Evolutionary conservation across 2,329 filamentous ascomycete genomes (phyloP).

Genomic region (Rosellinia necatrix): DNA sequence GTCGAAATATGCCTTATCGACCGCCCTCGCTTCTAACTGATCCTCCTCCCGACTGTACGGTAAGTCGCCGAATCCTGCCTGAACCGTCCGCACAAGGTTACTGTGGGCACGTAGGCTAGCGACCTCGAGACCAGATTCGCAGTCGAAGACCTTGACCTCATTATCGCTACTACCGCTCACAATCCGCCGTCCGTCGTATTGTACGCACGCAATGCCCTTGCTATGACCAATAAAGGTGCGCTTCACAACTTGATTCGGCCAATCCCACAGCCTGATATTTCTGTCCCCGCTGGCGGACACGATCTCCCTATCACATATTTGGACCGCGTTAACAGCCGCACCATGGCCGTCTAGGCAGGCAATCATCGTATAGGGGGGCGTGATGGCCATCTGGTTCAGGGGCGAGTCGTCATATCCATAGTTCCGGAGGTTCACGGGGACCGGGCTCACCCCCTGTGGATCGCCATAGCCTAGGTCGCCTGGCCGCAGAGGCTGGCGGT

Average conservation of each 20-base stretch:
- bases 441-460: conserved; percentile 52
- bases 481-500: conserved; percentile 68
- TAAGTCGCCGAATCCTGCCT: conserved; percentile 90
- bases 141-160: conserved; percentile 93
- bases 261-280: conserved; percentile 92
- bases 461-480: conserved; percentile 62
- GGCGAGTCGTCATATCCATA: conserved; percentile 57
- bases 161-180: conserved; percentile 97
- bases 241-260: conserved; percentile 75
- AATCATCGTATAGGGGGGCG: conserved; percentile 74
- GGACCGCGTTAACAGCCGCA: conserved; percentile 94
- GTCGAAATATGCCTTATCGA: conserved; percentile 75
- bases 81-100: conserved; percentile 88
- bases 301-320: conserved; percentile 82
- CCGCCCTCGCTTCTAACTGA: conserved; percentile 69
- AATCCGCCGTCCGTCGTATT: conserved; percentile 91
- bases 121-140: conserved; percentile 82
- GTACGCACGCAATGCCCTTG: conserved; percentile 96
- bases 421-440: conserved; percentile 55
- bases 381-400: conserved; percentile 55
- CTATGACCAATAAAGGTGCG: conserved; percentile 84
- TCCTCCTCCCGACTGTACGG: conserved; percentile 80
- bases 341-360: conserved; percentile 81
- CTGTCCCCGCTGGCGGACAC: conserved; percentile 95
- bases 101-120: conserved; percentile 82